These are phyloP conservation scores for Boletus subparvulus DNA, from an alignment of 768 basidiomycete species.

Conservation along the genomic window DNA sequence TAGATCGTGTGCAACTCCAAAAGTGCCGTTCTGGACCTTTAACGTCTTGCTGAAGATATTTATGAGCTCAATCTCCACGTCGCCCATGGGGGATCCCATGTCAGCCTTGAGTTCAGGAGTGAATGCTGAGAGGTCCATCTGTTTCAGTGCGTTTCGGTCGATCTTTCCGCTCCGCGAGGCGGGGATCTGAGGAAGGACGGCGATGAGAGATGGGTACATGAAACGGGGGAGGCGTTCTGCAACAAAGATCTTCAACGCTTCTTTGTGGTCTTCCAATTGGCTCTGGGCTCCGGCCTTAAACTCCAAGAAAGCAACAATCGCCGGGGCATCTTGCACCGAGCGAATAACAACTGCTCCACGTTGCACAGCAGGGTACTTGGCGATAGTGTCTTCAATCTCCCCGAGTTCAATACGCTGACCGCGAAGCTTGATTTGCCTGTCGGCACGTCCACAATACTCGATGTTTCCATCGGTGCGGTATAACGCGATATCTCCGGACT, in stretches of 20 bases:
- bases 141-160: constrained; percentile 27
- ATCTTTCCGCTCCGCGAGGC: constrained; percentile 30
- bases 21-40: constrained; percentile 20
- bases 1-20: constrained; percentile 30
- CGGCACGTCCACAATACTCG: constrained; percentile 33
- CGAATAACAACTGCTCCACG: constrained; percentile 28
- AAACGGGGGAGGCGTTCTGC: constrained; percentile 32
- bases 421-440: constrained; percentile 36
- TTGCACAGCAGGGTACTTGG: constrained; percentile 22
- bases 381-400: constrained; percentile 33
- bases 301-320: constrained; percentile 32
- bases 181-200: constrained; percentile 24
- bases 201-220: constrained; percentile 33
- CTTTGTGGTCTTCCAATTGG: constrained; percentile 20
- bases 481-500: constrained; percentile 31
- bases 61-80: constrained; percentile 29
- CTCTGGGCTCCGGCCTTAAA: constrained; percentile 13
- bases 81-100: constrained; percentile 25
- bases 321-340: constrained; percentile 27
- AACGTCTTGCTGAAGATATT: constrained; percentile 24
- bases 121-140: constrained; percentile 26
- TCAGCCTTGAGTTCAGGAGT: constrained; percentile 21
- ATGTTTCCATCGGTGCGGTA: constrained; percentile 31
- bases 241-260: constrained; percentile 25
- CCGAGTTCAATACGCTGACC: constrained; percentile 36